A percentile compares a stretch with the other conserved stretches of the same genome.
Evolutionary conservation across 257 asterid genomes (phyloP).

Genomic region (Dorcoceras hygrometricum): DNA sequence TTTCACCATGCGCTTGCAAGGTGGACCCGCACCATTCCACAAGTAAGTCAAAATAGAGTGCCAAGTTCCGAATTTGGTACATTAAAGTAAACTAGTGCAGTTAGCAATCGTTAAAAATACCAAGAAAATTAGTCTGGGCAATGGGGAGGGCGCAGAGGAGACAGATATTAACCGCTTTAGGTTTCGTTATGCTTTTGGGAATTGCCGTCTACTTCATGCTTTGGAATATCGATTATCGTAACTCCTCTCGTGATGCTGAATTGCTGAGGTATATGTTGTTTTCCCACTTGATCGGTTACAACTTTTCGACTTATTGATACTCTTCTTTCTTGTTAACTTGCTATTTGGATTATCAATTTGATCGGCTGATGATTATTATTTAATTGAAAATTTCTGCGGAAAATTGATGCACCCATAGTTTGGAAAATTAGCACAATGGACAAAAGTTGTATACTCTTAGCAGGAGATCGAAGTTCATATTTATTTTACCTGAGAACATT

Average conservation of each 20-base stretch:
- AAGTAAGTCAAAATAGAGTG: too few species aligned
- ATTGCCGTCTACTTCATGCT: slow-evolving; percentile 64
- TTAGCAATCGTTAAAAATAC: too few species aligned
- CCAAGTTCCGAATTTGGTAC: too few species aligned
- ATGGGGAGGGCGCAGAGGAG: slow-evolving; percentile 59
- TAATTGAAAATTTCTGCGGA: too few species aligned
- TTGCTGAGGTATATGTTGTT: slow-evolving; percentile 48
- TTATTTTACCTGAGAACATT: background rate
- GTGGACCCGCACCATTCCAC: too few species aligned
- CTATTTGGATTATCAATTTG: background rate
- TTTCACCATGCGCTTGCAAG: too few species aligned
- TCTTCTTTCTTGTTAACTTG: background rate
- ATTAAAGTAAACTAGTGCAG: too few species aligned
- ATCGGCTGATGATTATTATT: background rate
- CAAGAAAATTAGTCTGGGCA: background rate
- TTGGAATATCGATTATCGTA: slow-evolving; percentile 69
- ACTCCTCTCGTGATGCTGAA: slow-evolving; percentile 56
- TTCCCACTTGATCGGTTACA: background rate
- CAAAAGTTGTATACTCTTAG: background rate
- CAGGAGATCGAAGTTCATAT: slow-evolving; percentile 1
- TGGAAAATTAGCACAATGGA: background rate
- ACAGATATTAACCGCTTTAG: slow-evolving; percentile 43
- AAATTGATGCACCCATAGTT: background rate
- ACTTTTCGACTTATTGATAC: background rate
- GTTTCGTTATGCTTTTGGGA: slow-evolving; percentile 60